Evolutionary conservation across 805 yeast species (phyloP).

Genomic region (Nakazawaea wyomingensis): DNA sequence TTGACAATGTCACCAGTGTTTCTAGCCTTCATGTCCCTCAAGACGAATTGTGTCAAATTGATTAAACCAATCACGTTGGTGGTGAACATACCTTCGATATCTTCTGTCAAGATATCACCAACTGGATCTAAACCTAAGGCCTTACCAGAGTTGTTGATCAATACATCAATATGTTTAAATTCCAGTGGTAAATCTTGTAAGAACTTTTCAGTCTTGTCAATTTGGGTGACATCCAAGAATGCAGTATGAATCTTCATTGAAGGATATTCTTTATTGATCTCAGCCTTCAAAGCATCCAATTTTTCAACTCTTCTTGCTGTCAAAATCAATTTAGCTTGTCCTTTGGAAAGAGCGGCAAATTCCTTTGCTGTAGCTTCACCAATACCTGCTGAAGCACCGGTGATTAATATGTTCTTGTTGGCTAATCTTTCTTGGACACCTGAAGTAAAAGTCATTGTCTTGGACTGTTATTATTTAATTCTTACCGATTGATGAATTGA

Average conservation of each 20-base stretch:
- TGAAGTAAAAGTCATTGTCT: slow-evolving; percentile 10
- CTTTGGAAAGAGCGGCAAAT: slow-evolving; percentile 55
- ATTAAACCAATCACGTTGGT: slow-evolving; percentile 45
- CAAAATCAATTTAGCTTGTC: slow-evolving; percentile 63
- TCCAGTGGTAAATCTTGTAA: slow-evolving; percentile 48
- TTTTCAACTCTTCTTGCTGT: slow-evolving; percentile 75
- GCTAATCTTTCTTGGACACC: slow-evolving; percentile 13
- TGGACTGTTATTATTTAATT: no score
- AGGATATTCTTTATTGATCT: slow-evolving; percentile 44
- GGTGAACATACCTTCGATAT: slow-evolving; percentile 36
- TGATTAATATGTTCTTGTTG: slow-evolving; percentile 19
- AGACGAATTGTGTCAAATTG: slow-evolving; percentile 37
- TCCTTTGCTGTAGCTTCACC: slow-evolving; percentile 44
- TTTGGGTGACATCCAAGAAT: slow-evolving; percentile 52
- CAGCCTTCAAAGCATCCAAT: slow-evolving; percentile 42
- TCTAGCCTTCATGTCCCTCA: slow-evolving; percentile 36
- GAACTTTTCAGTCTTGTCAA: slow-evolving; percentile 46
- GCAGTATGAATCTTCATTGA: slow-evolving; percentile 38
- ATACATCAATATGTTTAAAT: slow-evolving; percentile 54
- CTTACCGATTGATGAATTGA: not conserved
- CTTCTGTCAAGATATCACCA: slow-evolving; percentile 33
- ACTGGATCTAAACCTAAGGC: slow-evolving; percentile 41
- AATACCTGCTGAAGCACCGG: slow-evolving; percentile 48
- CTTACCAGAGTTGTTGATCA: slow-evolving; percentile 55
- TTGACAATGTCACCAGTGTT: slow-evolving; percentile 54